These are phyloP conservation scores for Mayamaea pseudoterrestris DNA, from an alignment of 108 stramenopile species.

Conservation along the genomic window DNA sequence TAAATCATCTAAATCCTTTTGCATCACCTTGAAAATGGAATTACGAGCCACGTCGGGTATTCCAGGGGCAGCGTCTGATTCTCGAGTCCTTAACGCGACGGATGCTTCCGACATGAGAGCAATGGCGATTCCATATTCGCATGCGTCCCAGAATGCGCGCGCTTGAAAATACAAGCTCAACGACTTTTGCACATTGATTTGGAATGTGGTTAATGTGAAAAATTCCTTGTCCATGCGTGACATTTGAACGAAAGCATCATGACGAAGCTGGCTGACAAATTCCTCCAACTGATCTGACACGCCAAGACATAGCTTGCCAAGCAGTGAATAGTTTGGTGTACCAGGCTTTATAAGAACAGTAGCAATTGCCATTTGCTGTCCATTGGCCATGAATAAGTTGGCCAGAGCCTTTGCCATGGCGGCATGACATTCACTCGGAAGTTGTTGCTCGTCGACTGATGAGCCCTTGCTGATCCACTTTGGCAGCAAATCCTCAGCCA, in stretches of 20 bases:
- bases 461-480: slow-evolving; percentile 71
- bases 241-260: slow-evolving; percentile 51
- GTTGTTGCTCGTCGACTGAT: slow-evolving; percentile 39
- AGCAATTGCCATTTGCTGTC: slow-evolving; percentile 85
- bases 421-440: slow-evolving; percentile 63
- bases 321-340: slow-evolving; percentile 61
- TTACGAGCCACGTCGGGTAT: slow-evolving; percentile 61
- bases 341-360: slow-evolving; percentile 73
- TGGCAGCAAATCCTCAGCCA: slow-evolving; percentile 58
- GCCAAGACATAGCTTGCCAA: slow-evolving; percentile 69
- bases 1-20: slow-evolving; percentile 52
- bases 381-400: slow-evolving; percentile 60
- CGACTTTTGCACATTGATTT: slow-evolving; percentile 54
- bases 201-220: slow-evolving; percentile 67
- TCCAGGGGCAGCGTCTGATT: slow-evolving; percentile 20
- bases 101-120: slow-evolving; percentile 67
- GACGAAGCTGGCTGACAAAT: slow-evolving; percentile 48
- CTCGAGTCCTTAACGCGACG: slow-evolving; percentile 28
- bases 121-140: slow-evolving; percentile 74
- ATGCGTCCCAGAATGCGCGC: slow-evolving; percentile 46
- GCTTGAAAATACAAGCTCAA: slow-evolving; percentile 66
- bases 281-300: slow-evolving; percentile 55
- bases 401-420: slow-evolving; percentile 52
- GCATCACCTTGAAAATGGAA: slow-evolving; percentile 35
- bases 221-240: slow-evolving; percentile 56